Conservation (phyloP, 139 green algal species). For the Mesostigma viride region DNA sequence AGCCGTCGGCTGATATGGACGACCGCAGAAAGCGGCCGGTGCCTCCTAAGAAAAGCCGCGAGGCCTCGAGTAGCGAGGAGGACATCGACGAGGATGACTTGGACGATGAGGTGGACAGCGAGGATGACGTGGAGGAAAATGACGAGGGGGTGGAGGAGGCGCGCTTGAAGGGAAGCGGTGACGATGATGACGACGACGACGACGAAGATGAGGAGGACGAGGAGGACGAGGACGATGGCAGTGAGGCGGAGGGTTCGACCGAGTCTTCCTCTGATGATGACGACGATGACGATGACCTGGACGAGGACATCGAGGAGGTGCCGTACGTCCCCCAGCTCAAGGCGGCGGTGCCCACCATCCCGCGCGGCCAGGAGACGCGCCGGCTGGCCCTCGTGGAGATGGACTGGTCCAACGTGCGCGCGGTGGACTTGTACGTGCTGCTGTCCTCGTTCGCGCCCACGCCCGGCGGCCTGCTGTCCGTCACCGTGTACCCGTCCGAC, state of each 20-base stretch:
- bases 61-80: too few relatives aligned
- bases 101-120: conserved; percentile 12
- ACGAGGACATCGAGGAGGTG: too few relatives aligned
- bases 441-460: conserved; percentile 65
- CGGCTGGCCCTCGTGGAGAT: conserved; percentile 77
- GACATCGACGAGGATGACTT: conserved; percentile 32
- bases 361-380: conserved; percentile 22
- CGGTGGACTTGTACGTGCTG: conserved; percentile 68
- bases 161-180: neutral
- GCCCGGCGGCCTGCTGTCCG: conserved; percentile 36
- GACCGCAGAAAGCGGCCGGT: too few relatives aligned
- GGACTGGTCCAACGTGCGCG: conserved; percentile 73
- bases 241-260: conserved; percentile 23
- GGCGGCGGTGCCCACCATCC: too few relatives aligned
- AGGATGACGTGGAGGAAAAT: conserved; percentile 19
- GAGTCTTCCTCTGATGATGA: conserved; percentile 33
- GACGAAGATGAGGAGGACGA: conserved; percentile 11
- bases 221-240: conserved; percentile 20
- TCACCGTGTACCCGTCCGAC: conserved; percentile 86
- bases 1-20: too few relatives aligned
- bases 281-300: conserved; percentile 20
- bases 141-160: conserved; percentile 20
- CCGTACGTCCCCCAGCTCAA: too few relatives aligned
- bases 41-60: too few relatives aligned
- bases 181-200: conserved; percentile 22